Conservation (phyloP, 441 rosid genomes). For the Populus tomentosa region DNA sequence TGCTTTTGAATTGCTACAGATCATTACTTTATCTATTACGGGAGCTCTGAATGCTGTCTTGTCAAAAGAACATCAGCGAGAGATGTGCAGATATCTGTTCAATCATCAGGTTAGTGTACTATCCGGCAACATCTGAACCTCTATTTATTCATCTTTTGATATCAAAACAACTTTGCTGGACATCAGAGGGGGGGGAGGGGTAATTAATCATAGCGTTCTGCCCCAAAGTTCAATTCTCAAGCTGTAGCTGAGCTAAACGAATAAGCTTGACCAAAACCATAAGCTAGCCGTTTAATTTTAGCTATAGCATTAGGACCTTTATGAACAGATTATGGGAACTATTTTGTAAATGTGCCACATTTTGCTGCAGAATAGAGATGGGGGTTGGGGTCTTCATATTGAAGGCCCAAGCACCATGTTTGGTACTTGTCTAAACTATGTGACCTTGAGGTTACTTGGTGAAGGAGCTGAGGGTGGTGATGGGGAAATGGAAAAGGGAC, state of each 20-base stretch:
- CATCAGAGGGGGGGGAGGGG: too few relatives aligned
- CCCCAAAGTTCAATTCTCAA: too few relatives aligned
- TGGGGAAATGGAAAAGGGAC: conserved; percentile 50
- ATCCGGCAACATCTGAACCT: too few relatives aligned
- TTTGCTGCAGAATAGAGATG: conserved; percentile 68
- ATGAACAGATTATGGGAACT: too few relatives aligned
- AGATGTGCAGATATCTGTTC: conserved; percentile 79
- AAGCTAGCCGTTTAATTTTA: too few relatives aligned
- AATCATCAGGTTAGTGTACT: conserved; percentile 66
- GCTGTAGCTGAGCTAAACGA: too few relatives aligned
- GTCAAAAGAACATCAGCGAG: conserved; percentile 63
- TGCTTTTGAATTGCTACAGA: conserved; percentile 28
- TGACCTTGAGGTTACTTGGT: conserved; percentile 51
- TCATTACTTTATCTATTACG: conserved; percentile 65
- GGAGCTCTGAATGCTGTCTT: conserved; percentile 78
- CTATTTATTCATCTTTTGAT: too few relatives aligned
- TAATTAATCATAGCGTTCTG: too few relatives aligned
- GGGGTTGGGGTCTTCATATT: conserved; percentile 76
- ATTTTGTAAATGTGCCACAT: too few relatives aligned
- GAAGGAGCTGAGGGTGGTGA: conserved; percentile 48
- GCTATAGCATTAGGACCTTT: too few relatives aligned
- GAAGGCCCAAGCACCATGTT: conserved; percentile 72
- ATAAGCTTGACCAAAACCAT: too few relatives aligned
- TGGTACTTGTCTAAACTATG: conserved; percentile 43
- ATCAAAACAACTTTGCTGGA: too few relatives aligned